These are phyloP conservation scores for Aspergillus arachidicola DNA, from an alignment of 2,329 filamentous ascomycete genomes.

Conservation along the genomic window DNA sequence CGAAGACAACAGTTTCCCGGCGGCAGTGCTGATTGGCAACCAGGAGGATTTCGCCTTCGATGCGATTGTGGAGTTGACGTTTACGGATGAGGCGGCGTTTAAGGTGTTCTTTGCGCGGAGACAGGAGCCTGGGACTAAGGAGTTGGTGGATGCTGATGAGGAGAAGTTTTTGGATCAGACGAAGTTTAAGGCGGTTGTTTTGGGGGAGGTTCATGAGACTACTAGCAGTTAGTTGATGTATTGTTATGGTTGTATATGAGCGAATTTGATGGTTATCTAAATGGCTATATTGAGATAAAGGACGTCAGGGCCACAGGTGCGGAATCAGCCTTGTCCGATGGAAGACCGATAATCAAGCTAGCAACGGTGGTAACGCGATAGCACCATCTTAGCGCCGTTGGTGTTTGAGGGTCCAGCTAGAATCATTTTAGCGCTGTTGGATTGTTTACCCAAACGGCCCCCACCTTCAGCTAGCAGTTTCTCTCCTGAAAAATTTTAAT, in stretches of 20 bases:
- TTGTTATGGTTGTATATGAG: not conserved
- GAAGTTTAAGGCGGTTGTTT: slow-evolving; percentile 4
- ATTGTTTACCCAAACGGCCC: not conserved
- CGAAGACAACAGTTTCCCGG: not conserved
- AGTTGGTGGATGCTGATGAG: slow-evolving; percentile 5
- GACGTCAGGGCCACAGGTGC: too few relatives aligned
- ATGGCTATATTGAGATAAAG: not conserved
- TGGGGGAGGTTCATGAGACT: slow-evolving; percentile 1
- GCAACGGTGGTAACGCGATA: not conserved
- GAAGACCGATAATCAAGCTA: not conserved
- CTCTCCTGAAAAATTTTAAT: not conserved
- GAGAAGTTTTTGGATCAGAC: slow-evolving; percentile 4
- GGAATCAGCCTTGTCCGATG: not conserved
- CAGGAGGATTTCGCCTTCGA: slow-evolving; percentile 6
- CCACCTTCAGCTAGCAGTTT: not conserved
- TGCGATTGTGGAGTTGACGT: slow-evolving; percentile 1
- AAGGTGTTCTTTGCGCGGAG: slow-evolving; percentile 2
- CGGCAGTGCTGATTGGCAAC: not conserved
- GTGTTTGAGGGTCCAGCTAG: not conserved
- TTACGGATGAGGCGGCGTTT: slow-evolving; percentile 1
- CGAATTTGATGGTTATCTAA: not conserved
- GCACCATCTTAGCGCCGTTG: not conserved
- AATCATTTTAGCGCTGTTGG: not conserved
- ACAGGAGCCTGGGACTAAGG: not conserved
- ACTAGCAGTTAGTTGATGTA: too few relatives aligned